Conservation (phyloP, 495 filamentous ascomycete genomes). For the Echria macrotheca region DNA sequence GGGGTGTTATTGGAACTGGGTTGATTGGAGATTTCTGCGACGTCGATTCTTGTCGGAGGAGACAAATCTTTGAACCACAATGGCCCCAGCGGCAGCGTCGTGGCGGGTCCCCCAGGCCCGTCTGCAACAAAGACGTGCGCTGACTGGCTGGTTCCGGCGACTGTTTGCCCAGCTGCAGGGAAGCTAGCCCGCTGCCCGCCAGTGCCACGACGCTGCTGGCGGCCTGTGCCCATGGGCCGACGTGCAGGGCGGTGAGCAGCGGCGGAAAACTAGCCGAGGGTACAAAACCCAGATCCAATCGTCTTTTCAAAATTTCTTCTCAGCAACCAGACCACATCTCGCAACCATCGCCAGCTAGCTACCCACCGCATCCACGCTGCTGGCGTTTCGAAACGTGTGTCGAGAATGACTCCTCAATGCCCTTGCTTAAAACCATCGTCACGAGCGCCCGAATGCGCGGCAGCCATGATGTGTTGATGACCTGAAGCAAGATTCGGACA, state of each 20-base stretch:
- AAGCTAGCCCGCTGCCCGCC: neutral
- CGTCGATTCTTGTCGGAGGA: slow-evolving; percentile 22
- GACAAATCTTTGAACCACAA: slow-evolving; percentile 21
- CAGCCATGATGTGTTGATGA: slow-evolving; percentile 98
- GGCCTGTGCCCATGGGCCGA: slow-evolving; percentile 2
- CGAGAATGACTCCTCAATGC: slow-evolving; percentile 45
- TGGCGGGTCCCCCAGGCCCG: slow-evolving; percentile 16
- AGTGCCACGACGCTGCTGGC: neutral
- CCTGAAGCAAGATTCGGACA: slow-evolving; percentile 63
- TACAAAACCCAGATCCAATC: too few relatives aligned
- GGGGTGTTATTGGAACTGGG: too few relatives aligned
- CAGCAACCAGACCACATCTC: slow-evolving; percentile 76
- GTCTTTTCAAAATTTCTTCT: too few relatives aligned
- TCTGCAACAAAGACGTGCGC: slow-evolving; percentile 8
- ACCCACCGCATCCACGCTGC: slow-evolving; percentile 52
- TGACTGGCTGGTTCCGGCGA: slow-evolving; percentile 13
- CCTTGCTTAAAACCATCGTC: slow-evolving; percentile 98
- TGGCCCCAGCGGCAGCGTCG: slow-evolving; percentile 11
- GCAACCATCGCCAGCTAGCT: slow-evolving; percentile 83
- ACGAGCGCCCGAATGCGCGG: slow-evolving; percentile 78
- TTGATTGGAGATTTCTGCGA: slow-evolving; percentile 14
- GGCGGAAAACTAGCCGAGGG: too few relatives aligned
- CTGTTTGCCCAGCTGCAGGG: slow-evolving; percentile 10
- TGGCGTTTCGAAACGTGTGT: slow-evolving; percentile 86
- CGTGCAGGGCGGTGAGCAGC: slow-evolving; percentile 29